These are phyloP conservation scores for Globisporangium echinulatum DNA, from an alignment of 352 stramenopile genomes.

Conservation along the genomic window DNA sequence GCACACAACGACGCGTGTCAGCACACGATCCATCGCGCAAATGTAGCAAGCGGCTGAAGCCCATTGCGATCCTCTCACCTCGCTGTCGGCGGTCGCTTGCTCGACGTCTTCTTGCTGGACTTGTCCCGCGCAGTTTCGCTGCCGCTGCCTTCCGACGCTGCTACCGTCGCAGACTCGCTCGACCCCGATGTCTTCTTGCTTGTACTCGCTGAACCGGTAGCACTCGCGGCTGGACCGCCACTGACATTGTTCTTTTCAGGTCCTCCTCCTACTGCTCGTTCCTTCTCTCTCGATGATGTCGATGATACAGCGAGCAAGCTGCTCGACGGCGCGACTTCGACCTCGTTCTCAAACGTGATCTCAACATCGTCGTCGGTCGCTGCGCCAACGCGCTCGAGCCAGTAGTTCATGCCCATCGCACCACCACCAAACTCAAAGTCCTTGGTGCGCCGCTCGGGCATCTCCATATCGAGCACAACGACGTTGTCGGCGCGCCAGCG, in stretches of 20 bases:
- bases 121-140: not conserved
- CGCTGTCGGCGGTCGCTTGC: not conserved
- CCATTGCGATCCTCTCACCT: not conserved
- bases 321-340: constrained; percentile 20
- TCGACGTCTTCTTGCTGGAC: not conserved
- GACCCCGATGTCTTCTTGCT: not conserved
- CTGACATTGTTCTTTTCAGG: not conserved
- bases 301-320: constrained; percentile 7
- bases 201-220: not conserved
- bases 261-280: constrained; percentile 7
- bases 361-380: no score
- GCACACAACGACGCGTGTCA: no score
- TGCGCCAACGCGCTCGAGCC: no score
- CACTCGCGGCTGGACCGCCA: not conserved
- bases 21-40: no score
- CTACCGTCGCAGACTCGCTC: not conserved
- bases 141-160: not conserved
- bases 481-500: constrained; percentile 90
- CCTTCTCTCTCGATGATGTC: constrained; percentile 9
- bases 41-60: no score
- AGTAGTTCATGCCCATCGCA: constrained; percentile 46
- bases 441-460: constrained; percentile 72
- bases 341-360: no score
- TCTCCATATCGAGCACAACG: constrained; percentile 86
- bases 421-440: constrained; percentile 60